Evolutionary conservation across 441 rosid species (phyloP).

Genomic region (Adansonia madagascariensis): DNA sequence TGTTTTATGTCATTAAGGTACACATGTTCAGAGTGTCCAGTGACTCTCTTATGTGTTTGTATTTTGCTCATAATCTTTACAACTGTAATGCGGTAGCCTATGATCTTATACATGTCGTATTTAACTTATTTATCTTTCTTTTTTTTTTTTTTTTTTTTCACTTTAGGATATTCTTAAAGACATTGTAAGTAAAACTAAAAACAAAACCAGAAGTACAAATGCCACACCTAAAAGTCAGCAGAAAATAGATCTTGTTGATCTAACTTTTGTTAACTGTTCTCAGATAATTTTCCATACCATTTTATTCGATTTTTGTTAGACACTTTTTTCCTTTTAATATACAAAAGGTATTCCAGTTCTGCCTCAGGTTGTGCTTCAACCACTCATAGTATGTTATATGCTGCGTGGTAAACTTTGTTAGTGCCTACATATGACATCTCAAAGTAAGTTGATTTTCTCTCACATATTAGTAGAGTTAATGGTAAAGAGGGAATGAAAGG

Average conservation of each 20-base stretch:
- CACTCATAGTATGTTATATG: conserved; percentile 31
- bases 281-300: conserved; percentile 17
- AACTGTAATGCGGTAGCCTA: not conserved
- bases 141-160: conserved; percentile 16
- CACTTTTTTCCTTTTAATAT: not conserved
- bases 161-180: conserved; percentile 50
- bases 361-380: conserved; percentile 42
- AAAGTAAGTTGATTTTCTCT: conserved; percentile 32
- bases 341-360: conserved; percentile 46
- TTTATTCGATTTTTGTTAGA: conserved; percentile 18
- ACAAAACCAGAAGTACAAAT: conserved; percentile 38
- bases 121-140: not conserved
- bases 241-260: conserved; percentile 48
- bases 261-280: conserved; percentile 23
- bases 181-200: conserved; percentile 41
- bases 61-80: not conserved
- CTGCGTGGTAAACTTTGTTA: conserved; percentile 9
- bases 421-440: conserved; percentile 26
- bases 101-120: conserved; percentile 18
- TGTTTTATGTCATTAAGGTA: conserved; percentile 1
- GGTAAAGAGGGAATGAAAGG: conserved; percentile 33
- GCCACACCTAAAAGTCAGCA: conserved; percentile 31
- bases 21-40: not conserved
- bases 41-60: not conserved
- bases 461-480: conserved; percentile 48